Evolutionary conservation across 768 basidiomycete species (phyloP), one percentile per base, ranked within the genome.

Genomic region (Termitomyces sp.): DNA sequence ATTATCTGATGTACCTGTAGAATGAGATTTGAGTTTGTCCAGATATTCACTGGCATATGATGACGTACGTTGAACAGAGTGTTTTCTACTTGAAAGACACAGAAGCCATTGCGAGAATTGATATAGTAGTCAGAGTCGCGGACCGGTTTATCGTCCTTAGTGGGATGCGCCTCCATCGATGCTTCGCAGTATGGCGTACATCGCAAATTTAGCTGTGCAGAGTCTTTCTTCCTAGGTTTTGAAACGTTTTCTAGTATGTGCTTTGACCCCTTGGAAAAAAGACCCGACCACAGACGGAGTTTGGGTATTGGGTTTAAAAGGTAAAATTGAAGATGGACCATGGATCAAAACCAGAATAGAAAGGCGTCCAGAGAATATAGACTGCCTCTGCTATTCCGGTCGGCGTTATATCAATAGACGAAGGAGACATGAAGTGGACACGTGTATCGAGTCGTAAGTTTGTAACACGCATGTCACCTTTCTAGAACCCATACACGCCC

Each of bases 1-100:
- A 76, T 71, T 31, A 74, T 74, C 58, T 72, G 73, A 62, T 80
- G 78, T 3, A 82, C 76, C 80, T 80, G 55, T 5, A 37, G 10
- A 27, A 41, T 4, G 4, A 52, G 12, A 46, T n/a, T 22, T 50
- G 37, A 56, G 43, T 53, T 34, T 26, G 36, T 39, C 13, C 29
- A 39, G 16, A 32, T 8, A 39, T 22, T 36, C 34, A 55, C 46
- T 41, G 49, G 10, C 24, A n/a, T 22, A n/a, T 41, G 18, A 31
- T 8, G 14, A 46, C 72, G 55, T 64, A 87, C 87, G 69, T 81
- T 87, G 71, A 88, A 88, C 55, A 88, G 64, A 7, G 79, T 82
- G 63, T 80, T 77, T 64, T 83, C 82, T 14, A 85, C 82, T 51
- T 75, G 75, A 60, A 88, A 76, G n/a, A 85, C 71, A 63, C 80